Percentiles rank a stretch among this genome's conserved stretches.
These are phyloP conservation scores for Chamaecrista fasciculata DNA, from an alignment of 306 rosid genomes.

Conservation along the genomic window DNA sequence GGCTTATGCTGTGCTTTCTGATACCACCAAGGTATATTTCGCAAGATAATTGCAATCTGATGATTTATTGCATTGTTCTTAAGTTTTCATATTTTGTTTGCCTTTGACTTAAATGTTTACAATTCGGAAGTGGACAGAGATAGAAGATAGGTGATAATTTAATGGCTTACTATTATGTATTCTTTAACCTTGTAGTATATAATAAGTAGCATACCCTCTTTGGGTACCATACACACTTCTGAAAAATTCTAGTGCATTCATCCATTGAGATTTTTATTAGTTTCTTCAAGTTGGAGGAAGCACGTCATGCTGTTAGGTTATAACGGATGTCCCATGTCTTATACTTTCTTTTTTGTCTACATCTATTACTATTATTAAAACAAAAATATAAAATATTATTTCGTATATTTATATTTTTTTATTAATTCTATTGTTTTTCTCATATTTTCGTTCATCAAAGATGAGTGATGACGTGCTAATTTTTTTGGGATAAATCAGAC, in stretches of 20 bases:
- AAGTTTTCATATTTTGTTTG: neutral
- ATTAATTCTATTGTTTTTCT: no score
- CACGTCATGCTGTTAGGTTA: neutral
- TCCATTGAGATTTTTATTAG: constrained; percentile 1
- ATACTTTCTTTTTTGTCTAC: no score
- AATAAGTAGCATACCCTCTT: neutral
- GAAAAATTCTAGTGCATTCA: neutral
- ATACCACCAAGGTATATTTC: constrained; percentile 61
- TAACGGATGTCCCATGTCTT: no score
- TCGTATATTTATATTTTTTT: no score
- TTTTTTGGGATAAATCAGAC: neutral
- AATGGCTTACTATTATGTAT: neutral
- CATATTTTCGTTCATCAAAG: no score
- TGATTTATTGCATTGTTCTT: constrained; percentile 9
- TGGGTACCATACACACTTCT: neutral
- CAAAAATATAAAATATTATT: no score
- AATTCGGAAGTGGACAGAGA: neutral
- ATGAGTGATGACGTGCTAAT: no score
- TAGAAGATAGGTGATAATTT: neutral
- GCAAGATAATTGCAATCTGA: constrained; percentile 17
- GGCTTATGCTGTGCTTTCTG: constrained; percentile 91
- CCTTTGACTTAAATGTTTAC: neutral
- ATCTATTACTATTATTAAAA: no score
- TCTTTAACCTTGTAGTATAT: neutral
- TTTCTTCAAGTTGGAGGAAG: constrained; percentile 15